Base-by-base conservation (phyloP, 371 early-diverging fungal species). In the Choanephora cucurbitarum region DNA sequence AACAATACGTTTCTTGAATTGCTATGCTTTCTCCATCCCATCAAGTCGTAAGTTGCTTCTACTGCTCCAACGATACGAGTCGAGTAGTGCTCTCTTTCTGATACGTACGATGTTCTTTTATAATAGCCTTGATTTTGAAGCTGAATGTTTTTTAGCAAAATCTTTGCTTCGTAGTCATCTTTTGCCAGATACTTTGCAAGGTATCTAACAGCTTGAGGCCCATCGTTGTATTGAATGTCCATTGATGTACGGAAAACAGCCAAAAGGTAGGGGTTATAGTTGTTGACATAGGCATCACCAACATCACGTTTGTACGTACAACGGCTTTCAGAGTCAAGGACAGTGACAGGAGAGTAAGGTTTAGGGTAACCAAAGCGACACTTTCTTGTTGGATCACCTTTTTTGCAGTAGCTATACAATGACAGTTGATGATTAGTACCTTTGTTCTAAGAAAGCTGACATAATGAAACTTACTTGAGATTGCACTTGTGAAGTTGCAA, bases 151-250 rank as follows among this genome's bases (percentile, higher is more conserved):
- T 55, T 19, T 28, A 42, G 21, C 2, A 15, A 1, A n/a, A 32
- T 11, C 17, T 21, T n/a, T 1, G 19, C 18, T 8, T 44, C n/a
- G 10, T 21, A 17, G 15, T 57, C 51, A 15, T 44, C 28, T 44
- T 57, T 50, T 33, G 57, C 39, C 3, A 57, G 17, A 14, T 57
- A 57, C 23, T 57, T 57, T 1, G 45, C 57, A 5, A 57, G 18
- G 17, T 57, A 57, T 24, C 28, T 22, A 7, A 57, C 22, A n/a
- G 50, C 50, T 18, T 33, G 44, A 1, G 43, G 22, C 0, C 57
- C 57, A 1, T 44, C 14, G 13, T 50, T 50, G n/a, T 37, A 21
- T 18, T 57, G 57, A 37, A 57, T 50, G 44, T 57, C 57, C 57
- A 57, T 57, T 11, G 6, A 23, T 0, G 51, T 37, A 15, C 24